Evolutionary conservation across 2,329 filamentous ascomycete genomes (phyloP).

Genomic region (Xylaria multiplex): DNA sequence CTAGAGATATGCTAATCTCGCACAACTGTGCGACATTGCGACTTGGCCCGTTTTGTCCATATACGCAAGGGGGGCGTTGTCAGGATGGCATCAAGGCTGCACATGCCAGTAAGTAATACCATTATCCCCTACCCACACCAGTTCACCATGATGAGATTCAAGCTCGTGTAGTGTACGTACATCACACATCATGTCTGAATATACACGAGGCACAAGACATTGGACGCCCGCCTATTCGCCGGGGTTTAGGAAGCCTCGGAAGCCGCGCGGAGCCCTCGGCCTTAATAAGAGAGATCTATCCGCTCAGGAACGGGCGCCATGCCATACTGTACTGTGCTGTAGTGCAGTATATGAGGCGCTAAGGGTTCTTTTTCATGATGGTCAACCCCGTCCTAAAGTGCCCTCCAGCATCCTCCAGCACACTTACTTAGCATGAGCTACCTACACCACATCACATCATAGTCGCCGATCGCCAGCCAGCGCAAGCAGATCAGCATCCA

Average conservation of each 20-base stretch:
- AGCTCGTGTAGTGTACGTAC: not conserved
- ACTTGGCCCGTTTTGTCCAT: constrained; percentile 29
- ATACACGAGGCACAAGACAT: not conserved
- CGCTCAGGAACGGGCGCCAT: not conserved
- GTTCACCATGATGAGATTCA: not conserved
- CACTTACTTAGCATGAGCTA: too few relatives aligned
- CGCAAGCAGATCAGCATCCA: constrained; percentile 12
- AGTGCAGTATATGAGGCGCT: not conserved
- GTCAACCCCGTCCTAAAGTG: not conserved
- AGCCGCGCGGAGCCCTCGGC: constrained; percentile 18
- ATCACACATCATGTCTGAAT: not conserved
- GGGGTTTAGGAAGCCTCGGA: constrained; percentile 33
- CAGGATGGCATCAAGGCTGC: constrained; percentile 21
- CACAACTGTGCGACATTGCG: constrained; percentile 31
- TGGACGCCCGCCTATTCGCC: constrained; percentile 9
- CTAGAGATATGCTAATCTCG: constrained; percentile 33
- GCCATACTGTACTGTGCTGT: not conserved
- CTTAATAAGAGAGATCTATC: constrained; percentile 19
- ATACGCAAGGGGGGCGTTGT: constrained; percentile 10
- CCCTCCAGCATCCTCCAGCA: not conserved
- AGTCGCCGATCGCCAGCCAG: constrained; percentile 20
- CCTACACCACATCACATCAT: constrained; percentile 26
- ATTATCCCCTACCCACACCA: not conserved
- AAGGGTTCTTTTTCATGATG: constrained; percentile 12
- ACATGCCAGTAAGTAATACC: constrained; percentile 9